Conservation (phyloP, 257 asterid genomes). For the Jasminum sambac region DNA sequence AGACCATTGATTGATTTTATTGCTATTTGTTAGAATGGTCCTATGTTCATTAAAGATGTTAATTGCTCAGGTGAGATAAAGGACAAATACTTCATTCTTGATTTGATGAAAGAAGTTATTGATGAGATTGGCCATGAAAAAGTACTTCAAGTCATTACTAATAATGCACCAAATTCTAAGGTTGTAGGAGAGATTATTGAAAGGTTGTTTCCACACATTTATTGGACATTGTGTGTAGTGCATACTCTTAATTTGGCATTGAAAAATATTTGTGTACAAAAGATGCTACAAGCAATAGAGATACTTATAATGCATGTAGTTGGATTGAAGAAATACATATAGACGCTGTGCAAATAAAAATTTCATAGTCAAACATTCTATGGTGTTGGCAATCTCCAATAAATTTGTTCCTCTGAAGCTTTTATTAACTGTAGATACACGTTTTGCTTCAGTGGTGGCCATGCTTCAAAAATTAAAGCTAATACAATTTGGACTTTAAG, state of each 20-base stretch:
- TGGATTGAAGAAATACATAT: neutral
- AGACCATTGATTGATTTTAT: too few relatives aligned
- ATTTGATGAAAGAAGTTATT: slow-evolving; percentile 1
- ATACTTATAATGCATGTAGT: too few relatives aligned
- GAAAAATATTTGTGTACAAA: neutral
- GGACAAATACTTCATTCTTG: neutral
- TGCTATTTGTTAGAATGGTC: slow-evolving; percentile 1
- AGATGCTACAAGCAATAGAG: neutral
- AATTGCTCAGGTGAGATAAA: too few relatives aligned
- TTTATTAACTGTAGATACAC: neutral
- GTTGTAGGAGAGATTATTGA: neutral
- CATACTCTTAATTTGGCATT: too few relatives aligned
- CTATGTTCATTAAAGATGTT: slow-evolving; percentile 9
- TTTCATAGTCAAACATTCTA: neutral
- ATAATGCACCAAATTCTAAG: slow-evolving; percentile 6
- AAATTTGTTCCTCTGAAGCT: neutral
- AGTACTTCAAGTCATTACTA: slow-evolving; percentile 2
- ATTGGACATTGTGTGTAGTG: slow-evolving; percentile 24
- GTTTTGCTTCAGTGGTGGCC: neutral
- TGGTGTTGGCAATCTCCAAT: neutral
- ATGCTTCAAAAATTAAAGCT: slow-evolving; percentile 1
- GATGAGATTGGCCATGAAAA: slow-evolving; percentile 1
- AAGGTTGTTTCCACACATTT: neutral
- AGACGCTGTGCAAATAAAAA: neutral
- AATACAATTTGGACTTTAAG: neutral